These are phyloP conservation scores for Saturnispora gosingensis DNA, from an alignment of 805 yeast genomes.

Conservation along the genomic window DNA sequence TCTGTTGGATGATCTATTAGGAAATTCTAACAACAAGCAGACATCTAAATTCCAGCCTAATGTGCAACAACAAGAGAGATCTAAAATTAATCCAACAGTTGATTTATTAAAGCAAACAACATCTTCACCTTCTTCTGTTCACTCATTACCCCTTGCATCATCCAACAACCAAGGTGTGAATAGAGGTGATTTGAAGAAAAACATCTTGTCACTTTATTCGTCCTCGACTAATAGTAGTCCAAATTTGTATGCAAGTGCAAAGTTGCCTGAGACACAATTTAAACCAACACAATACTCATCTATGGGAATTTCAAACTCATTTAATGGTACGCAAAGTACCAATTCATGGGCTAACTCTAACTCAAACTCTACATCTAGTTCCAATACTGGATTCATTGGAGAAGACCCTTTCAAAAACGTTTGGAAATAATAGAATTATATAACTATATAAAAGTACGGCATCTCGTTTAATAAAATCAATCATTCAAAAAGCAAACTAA, in stretches of 20 bases:
- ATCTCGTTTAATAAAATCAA: not conserved
- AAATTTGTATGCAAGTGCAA: not conserved
- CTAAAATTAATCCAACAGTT: slow-evolving; percentile 6
- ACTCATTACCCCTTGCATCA: not conserved
- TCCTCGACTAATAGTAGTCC: slow-evolving; percentile 34
- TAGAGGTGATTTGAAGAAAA: slow-evolving; percentile 84
- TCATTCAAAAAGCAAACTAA: not conserved
- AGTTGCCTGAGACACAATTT: not conserved
- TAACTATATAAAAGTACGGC: not conserved
- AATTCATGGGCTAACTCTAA: not conserved
- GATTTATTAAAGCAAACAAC: slow-evolving; percentile 7
- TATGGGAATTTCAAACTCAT: slow-evolving; percentile 5
- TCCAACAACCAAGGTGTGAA: slow-evolving; percentile 15
- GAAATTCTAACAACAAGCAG: slow-evolving; percentile 1
- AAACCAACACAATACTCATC: slow-evolving; percentile 8
- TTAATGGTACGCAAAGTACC: not conserved
- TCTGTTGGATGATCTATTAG: slow-evolving; percentile 5
- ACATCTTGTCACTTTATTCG: slow-evolving; percentile 81
- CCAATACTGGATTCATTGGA: slow-evolving; percentile 7
- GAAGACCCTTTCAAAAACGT: slow-evolving; percentile 27
- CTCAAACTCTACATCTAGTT: not conserved
- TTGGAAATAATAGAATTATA: slow-evolving; percentile 15
- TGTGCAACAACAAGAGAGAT: slow-evolving; percentile 1
- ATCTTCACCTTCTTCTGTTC: slow-evolving; percentile 11
- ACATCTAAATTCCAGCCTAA: slow-evolving; percentile 8